Evolutionary conservation across 208 protist species (phyloP).

Genomic region (Tritrichomonas musculus): DNA sequence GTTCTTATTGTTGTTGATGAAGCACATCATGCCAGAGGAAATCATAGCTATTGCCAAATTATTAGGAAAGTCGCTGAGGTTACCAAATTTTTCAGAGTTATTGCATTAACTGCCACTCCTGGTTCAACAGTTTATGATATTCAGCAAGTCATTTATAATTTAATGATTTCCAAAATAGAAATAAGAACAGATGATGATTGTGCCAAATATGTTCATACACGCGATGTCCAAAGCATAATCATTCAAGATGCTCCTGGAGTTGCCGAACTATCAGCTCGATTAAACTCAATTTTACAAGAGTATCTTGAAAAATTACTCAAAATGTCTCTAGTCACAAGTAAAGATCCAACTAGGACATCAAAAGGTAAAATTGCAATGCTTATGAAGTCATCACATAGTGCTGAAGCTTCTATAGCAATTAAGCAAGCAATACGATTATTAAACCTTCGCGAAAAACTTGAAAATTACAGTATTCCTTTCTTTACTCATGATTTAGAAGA

Average conservation of each 20-base stretch:
- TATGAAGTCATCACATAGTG: not conserved
- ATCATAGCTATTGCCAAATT: conserved; percentile 43
- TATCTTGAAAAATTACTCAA: not conserved
- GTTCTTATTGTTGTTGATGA: conserved; percentile 50
- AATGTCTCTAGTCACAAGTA: not conserved
- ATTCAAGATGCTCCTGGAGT: not conserved
- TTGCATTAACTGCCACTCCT: conserved; percentile 54
- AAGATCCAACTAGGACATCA: not conserved
- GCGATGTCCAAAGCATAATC: not conserved
- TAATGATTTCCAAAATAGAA: conserved; percentile 36
- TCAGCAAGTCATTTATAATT: conserved; percentile 44
- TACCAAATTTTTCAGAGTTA: conserved; percentile 38
- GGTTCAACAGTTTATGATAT: conserved; percentile 34
- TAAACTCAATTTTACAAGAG: not conserved
- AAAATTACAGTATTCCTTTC: not conserved
- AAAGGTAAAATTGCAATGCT: not conserved
- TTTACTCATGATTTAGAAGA: not conserved
- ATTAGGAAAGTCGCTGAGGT: not conserved
- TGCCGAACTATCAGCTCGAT: not conserved
- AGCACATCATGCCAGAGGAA: conserved; percentile 50
- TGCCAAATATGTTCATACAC: not conserved
- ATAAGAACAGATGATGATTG: not conserved
- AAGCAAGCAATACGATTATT: not conserved
- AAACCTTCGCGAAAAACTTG: conserved; percentile 5
- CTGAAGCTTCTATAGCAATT: not conserved